Percentiles rank a stretch among this genome's conserved stretches.
Evolutionary conservation across 805 yeast genomes (phyloP).

Genomic region (Candida khao-thaluensis): DNA sequence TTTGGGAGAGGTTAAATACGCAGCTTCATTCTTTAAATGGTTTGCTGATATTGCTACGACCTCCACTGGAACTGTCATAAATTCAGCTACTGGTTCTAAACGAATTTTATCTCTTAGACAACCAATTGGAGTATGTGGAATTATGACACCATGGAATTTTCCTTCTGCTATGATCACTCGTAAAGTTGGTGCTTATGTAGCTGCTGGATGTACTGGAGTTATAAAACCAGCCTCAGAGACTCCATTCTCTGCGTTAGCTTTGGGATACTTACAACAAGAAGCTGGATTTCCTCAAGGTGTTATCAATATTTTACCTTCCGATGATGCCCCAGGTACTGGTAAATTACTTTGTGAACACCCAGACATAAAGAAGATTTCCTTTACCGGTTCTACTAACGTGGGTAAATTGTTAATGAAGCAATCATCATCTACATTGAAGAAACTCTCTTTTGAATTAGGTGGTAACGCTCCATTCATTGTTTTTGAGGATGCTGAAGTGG

Average conservation of each 20-base stretch:
- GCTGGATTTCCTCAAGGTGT: slow-evolving; percentile 77
- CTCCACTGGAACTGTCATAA: slow-evolving; percentile 61
- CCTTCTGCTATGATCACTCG: slow-evolving; percentile 78
- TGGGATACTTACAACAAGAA: slow-evolving; percentile 56
- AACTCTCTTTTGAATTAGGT: slow-evolving; percentile 62
- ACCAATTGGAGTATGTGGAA: slow-evolving; percentile 81
- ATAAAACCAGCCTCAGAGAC: slow-evolving; percentile 78
- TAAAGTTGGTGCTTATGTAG: slow-evolving; percentile 72
- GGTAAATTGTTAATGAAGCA: slow-evolving; percentile 61
- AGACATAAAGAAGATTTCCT: slow-evolving; percentile 53
- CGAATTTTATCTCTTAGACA: slow-evolving; percentile 62
- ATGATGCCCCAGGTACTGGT: slow-evolving; percentile 50
- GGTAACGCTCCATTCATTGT: slow-evolving; percentile 68
- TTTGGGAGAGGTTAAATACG: slow-evolving; percentile 64
- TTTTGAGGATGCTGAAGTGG: slow-evolving; percentile 59
- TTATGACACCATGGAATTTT: slow-evolving; percentile 83
- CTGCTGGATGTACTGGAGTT: slow-evolving; percentile 77
- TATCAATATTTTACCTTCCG: slow-evolving; percentile 59
- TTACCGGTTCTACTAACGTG: slow-evolving; percentile 64
- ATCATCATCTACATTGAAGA: slow-evolving; percentile 56
- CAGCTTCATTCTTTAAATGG: slow-evolving; percentile 86
- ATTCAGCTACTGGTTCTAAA: slow-evolving; percentile 47
- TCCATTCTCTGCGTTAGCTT: slow-evolving; percentile 69
- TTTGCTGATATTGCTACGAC: slow-evolving; percentile 81
- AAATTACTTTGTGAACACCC: slow-evolving; percentile 46